Evolutionary conservation across 345 rosid species (phyloP), one percentile per base, ranked within the genome.

Genomic region (Kandelia obovata): DNA sequence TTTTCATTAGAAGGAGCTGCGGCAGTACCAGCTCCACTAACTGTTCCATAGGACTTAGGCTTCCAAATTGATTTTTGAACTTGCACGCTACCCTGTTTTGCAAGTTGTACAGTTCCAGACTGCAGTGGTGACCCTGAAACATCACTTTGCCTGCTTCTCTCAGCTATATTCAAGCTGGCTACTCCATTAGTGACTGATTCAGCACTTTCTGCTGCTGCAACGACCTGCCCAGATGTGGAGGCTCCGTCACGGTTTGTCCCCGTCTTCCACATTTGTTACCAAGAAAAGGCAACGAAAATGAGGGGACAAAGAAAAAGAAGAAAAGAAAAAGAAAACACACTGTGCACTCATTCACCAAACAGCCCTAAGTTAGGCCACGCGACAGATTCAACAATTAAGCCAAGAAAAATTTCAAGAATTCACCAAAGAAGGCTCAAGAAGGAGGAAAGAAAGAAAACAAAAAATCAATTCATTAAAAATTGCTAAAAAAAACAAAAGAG

Each of bases 1-100:
- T 53, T 53, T 65, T 72, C 73, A 70, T 73, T 77, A 30, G 69
- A 79, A 66, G 81, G 53, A 19, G 56, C 60, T 69, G 81, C 73
- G 16, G 58, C 55, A 57, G 69, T 71, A 0, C 78, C 49, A 19
- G 76, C 63, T 76, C 82, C 91, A 77, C 80, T 77, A 7, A 78
- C 74, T 2, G 92, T 86, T 67, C 86, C 86, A 71, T 85, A 85
- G 6, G 89, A 75, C 79, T 83, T 82, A 37, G 91, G 85, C 60
- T 71, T 82, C 89, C 87, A 78, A 28, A 88, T 27, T 31, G 77
- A 71, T 30, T 79, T 70, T 65, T 77, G 75, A 43, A 68, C 81
- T 7, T 53, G 76, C 37, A 32, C n/a, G 32, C 69, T 37, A 65
- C 66, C 57, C 17, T 47, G 70, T 53, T 64, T 72, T 34, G 53